Evolutionary conservation across 495 filamentous ascomycete genomes (phyloP).

Genomic region (Penicillium goetzii): DNA sequence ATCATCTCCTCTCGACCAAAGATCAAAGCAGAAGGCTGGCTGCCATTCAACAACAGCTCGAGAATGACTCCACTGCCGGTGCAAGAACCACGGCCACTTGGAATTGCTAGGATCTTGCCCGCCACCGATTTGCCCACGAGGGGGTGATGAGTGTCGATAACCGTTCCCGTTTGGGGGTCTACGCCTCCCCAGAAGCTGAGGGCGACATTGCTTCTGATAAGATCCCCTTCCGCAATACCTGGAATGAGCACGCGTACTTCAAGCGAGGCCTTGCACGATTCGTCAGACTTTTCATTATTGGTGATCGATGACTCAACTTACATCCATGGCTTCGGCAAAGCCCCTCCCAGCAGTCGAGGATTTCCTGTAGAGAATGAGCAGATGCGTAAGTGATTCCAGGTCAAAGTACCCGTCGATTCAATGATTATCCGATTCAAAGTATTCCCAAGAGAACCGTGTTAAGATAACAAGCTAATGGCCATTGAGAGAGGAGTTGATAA

Average conservation of each 20-base stretch:
- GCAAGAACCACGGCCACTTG: constrained; percentile 38
- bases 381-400: background rate
- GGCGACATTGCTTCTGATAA: constrained; percentile 22
- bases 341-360: background rate
- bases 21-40: constrained; percentile 27
- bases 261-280: background rate
- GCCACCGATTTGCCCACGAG: constrained; percentile 26
- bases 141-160: constrained; percentile 40
- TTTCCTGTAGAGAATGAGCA: background rate
- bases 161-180: constrained; percentile 25
- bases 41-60: constrained; percentile 33
- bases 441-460: too few relatives aligned
- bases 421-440: background rate
- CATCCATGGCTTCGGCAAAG: background rate
- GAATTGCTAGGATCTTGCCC: constrained; percentile 33
- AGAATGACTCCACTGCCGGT: constrained; percentile 37
- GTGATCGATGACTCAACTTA: background rate
- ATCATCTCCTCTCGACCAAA: constrained; percentile 37
- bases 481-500: background rate
- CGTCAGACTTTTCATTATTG: background rate
- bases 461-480: background rate
- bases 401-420: background rate
- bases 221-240: background rate
- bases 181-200: constrained; percentile 45
- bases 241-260: background rate